Conservation (phyloP, 2,329 filamentous ascomycete species). For the Tympanopsis confertula region DNA sequence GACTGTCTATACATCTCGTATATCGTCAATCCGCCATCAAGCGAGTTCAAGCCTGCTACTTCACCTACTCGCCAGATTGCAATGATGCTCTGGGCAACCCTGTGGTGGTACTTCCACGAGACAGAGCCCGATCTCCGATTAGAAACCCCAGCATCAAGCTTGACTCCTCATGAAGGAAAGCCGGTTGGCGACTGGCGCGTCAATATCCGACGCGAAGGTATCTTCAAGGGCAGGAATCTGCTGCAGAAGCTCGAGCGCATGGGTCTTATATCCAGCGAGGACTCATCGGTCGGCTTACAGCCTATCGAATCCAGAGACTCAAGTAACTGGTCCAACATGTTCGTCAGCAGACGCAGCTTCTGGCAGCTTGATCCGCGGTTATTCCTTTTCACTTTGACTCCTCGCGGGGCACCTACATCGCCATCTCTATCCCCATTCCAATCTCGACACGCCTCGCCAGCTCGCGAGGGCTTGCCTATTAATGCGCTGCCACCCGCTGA, state of each 20-base stretch:
- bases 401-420: slow-evolving; percentile 25
- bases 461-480: slow-evolving; percentile 25
- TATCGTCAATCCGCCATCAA: slow-evolving; percentile 71
- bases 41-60: slow-evolving; percentile 66
- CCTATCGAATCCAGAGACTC: slow-evolving; percentile 38
- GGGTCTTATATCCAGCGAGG: slow-evolving; percentile 68
- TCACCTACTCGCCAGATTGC: slow-evolving; percentile 83
- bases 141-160: slow-evolving; percentile 46
- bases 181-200: slow-evolving; percentile 82
- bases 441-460: slow-evolving; percentile 41
- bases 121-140: slow-evolving; percentile 56
- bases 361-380: slow-evolving; percentile 85
- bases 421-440: slow-evolving; percentile 27
- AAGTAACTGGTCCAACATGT: slow-evolving; percentile 68
- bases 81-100: slow-evolving; percentile 89
- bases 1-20: slow-evolving; percentile 87
- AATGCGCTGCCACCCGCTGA: neutral
- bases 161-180: slow-evolving; percentile 57
- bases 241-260: slow-evolving; percentile 87
- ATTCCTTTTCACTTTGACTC: slow-evolving; percentile 77
- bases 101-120: slow-evolving; percentile 98
- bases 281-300: slow-evolving; percentile 62
- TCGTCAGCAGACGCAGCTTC: slow-evolving; percentile 68
- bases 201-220: slow-evolving; percentile 74
- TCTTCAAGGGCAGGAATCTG: slow-evolving; percentile 71